A percentile compares a stretch with the other conserved stretches of the same genome.
phyloP scores from a whole-genome alignment of 345 rosid genomes.

The Hypericum androsaemum region DNA sequence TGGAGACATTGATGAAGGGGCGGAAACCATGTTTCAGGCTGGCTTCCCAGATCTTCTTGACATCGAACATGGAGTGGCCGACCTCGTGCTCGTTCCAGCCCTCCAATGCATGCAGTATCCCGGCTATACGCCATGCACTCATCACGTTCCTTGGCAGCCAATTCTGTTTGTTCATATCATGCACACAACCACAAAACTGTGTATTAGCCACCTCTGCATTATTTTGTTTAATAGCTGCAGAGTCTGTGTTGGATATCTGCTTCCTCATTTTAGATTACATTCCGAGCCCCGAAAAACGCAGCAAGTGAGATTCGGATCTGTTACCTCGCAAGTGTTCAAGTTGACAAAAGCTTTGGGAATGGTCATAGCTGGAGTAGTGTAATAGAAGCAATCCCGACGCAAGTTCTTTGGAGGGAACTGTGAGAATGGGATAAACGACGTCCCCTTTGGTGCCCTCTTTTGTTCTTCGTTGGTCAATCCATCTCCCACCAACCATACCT shows the following conservation, averaged over 20 bases:
- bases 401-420: slow-evolving; percentile 41
- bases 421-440: slow-evolving; percentile 39
- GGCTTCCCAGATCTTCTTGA: slow-evolving; percentile 37
- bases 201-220: too few relatives aligned
- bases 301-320: background rate
- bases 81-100: slow-evolving; percentile 41
- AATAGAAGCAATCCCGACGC: slow-evolving; percentile 50
- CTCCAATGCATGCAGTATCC: slow-evolving; percentile 46
- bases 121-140: slow-evolving; percentile 54
- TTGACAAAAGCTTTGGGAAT: slow-evolving; percentile 42
- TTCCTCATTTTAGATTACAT: too few relatives aligned
- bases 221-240: too few relatives aligned
- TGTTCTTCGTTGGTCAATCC: slow-evolving; percentile 39
- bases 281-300: too few relatives aligned
- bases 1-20: slow-evolving; percentile 15
- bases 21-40: slow-evolving; percentile 43
- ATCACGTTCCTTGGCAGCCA: slow-evolving; percentile 49
- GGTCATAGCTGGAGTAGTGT: slow-evolving; percentile 42
- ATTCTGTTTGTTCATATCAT: slow-evolving; percentile 24
- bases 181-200: too few relatives aligned
- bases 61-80: slow-evolving; percentile 24
- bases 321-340: slow-evolving; percentile 59
- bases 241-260: too few relatives aligned
- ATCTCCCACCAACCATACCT: slow-evolving; percentile 68
- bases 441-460: slow-evolving; percentile 34